These are phyloP conservation scores for Nigrograna mackinnonii DNA, from an alignment of 2,329 filamentous ascomycete species.

Conservation along the genomic window DNA sequence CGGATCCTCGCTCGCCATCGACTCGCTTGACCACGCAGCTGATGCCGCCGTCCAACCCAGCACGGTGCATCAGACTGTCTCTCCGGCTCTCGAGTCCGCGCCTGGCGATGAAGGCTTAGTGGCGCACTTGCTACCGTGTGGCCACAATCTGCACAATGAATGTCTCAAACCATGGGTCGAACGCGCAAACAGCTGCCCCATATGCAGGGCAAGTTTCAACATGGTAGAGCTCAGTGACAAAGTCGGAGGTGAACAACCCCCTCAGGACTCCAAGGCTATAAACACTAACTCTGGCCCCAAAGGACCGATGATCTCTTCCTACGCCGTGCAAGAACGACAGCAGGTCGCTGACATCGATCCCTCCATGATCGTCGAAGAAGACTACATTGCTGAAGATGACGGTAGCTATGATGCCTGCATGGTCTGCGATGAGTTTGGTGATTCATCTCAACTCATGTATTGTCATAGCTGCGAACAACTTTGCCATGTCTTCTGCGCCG, in stretches of 20 bases:
- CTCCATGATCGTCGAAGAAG: conserved; percentile 73
- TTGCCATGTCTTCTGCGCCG: conserved; percentile 91
- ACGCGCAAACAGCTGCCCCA: conserved; percentile 96
- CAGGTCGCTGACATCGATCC: conserved; percentile 90
- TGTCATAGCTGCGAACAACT: conserved; percentile 90
- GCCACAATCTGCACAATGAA: conserved; percentile 88
- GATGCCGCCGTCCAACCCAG: conserved; percentile 19
- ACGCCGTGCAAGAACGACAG: conserved; percentile 76
- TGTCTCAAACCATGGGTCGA: conserved; percentile 95
- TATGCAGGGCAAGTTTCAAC: conserved; percentile 92
- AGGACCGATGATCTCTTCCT: conserved; percentile 63
- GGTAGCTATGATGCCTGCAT: conserved; percentile 69
- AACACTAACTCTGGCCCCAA: background rate
- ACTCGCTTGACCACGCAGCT: conserved; percentile 29
- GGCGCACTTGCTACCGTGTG: conserved; percentile 73
- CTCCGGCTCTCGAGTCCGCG: conserved; percentile 31
- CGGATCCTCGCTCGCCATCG: conserved; percentile 24
- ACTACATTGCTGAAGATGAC: conserved; percentile 59
- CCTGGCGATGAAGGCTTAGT: conserved; percentile 55
- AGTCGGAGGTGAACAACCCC: conserved; percentile 68
- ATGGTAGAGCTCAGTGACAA: conserved; percentile 81
- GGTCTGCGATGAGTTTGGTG: conserved; percentile 78
- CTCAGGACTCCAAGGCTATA: conserved; percentile 28
- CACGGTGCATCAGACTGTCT: conserved; percentile 11
- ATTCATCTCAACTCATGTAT: conserved; percentile 82